A percentile compares a stretch with the other conserved stretches of the same genome.
Evolutionary conservation across 768 basidiomycete species (phyloP).

Genomic region (Phylloporus arenicola): DNA sequence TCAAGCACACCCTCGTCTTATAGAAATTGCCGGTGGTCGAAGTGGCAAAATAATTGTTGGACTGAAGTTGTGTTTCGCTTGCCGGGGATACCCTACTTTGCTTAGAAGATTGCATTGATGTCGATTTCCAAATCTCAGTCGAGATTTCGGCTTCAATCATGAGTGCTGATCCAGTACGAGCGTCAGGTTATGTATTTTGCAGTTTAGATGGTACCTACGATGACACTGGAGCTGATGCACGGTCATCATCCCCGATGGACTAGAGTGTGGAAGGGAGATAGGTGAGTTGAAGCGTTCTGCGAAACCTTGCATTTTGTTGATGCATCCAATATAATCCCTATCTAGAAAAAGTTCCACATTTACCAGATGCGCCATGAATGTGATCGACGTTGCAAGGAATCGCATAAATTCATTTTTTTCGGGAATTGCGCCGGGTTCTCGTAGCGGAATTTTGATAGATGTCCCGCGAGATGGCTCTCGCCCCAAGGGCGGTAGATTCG

Average conservation of each 20-base stretch:
- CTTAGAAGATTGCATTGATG: background rate
- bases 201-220: background rate
- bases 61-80: background rate
- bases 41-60: background rate
- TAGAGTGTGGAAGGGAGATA: background rate
- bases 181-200: background rate
- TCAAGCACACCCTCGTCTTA: conserved; percentile 16
- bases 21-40: background rate
- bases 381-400: conserved; percentile 84
- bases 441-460: conserved; percentile 75
- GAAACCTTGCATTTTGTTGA: conserved; percentile 53
- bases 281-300: conserved; percentile 35
- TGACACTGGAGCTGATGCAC: background rate
- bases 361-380: conserved; percentile 78
- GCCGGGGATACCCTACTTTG: background rate
- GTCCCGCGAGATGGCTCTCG: conserved; percentile 34
- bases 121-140: background rate
- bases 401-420: conserved; percentile 76
- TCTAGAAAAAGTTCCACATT: conserved; percentile 78
- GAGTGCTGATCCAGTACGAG: background rate
- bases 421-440: conserved; percentile 73
- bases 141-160: background rate
- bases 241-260: background rate
- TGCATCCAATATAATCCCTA: conserved; percentile 54
- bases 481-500: background rate